These are phyloP conservation scores for Flaveria brownii DNA, from an alignment of 129 eudicot species.

Conservation along the genomic window DNA sequence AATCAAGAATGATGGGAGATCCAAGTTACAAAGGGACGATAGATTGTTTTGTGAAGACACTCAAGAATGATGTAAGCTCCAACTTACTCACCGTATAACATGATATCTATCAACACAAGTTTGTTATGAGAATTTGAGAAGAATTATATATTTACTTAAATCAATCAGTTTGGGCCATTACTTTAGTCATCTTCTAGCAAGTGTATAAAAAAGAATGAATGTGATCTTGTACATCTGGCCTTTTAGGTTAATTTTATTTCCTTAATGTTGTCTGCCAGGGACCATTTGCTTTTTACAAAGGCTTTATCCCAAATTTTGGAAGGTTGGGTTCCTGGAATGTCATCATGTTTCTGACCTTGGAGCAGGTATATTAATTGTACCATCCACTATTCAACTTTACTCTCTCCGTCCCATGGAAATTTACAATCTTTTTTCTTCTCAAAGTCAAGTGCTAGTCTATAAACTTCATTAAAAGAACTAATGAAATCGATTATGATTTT, in stretches of 20 bases:
- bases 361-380: conserved; percentile 57
- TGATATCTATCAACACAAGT: not conserved
- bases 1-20: conserved; percentile 99
- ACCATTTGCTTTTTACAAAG: conserved; percentile 92
- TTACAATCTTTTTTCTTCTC: too few relatives aligned
- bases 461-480: not conserved
- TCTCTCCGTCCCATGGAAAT: not conserved
- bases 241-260: not conserved
- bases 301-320: conserved; percentile 93
- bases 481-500: not conserved
- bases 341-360: conserved; percentile 92
- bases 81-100: not conserved
- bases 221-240: too few relatives aligned
- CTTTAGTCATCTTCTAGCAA: not conserved
- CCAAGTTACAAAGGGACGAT: conserved; percentile 81
- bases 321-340: conserved; percentile 97
- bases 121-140: not conserved
- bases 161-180: not conserved
- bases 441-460: not conserved
- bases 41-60: conserved; percentile 87
- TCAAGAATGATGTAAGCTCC: conserved; percentile 82
- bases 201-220: not conserved
- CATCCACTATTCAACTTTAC: not conserved
- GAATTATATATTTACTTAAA: not conserved
- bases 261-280: conserved; percentile 50